Base-by-base conservation (phyloP, 257 asterid genomes). In the Gentiana straminea region DNA sequence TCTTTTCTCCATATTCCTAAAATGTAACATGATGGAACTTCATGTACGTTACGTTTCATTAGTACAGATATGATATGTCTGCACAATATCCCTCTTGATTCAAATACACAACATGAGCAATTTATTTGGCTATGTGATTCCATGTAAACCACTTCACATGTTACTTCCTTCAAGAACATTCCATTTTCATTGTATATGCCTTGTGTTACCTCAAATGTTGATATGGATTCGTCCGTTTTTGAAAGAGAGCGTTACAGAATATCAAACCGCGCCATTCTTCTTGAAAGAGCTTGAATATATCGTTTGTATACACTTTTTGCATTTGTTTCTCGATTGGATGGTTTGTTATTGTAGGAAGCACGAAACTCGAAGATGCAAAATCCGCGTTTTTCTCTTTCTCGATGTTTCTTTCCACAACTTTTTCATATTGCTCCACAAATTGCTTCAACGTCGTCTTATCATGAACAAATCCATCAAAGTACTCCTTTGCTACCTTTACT, bases 251-350 rank as follows among this genome's bases (percentile, higher is more conserved):
- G 49, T 55, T 59, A 57, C 84, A 81, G 51, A 66, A 38, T 52
- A 49, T 57, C 12, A 61, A 49, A 44, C 80, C 84, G 33, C 57
- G 62, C 53, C 73, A 75, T 61, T 81, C 87, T 46, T 61, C 65
- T 63, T 77, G 86, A 68, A 81, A 81, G 57, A 65, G 70, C 63
- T 49, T 49, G 61, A 64, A 80, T 24, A 68, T 33, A 4, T 72
- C 57, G 58, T 55, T 59, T 8, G 86, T 74, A 55, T 80, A 80
- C 43, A 80, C 63, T 45, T 49, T 43, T 52, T 74, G 68, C 81
- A 77, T 72, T 64, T 80, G 79, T 61, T 67, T 70, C 78, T 80
- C 86, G 34, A 77, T 72, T 46, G 84, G 72, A 38, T 77, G 72
- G 37, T 47, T 58, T 57, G 79, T 66, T 51, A 66, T 52, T 61